A percentile compares a stretch with the other conserved stretches of the same genome.
These are phyloP conservation scores for Bacidia gigantensis DNA, from an alignment of 495 filamentous ascomycete genomes.

Conservation along the genomic window DNA sequence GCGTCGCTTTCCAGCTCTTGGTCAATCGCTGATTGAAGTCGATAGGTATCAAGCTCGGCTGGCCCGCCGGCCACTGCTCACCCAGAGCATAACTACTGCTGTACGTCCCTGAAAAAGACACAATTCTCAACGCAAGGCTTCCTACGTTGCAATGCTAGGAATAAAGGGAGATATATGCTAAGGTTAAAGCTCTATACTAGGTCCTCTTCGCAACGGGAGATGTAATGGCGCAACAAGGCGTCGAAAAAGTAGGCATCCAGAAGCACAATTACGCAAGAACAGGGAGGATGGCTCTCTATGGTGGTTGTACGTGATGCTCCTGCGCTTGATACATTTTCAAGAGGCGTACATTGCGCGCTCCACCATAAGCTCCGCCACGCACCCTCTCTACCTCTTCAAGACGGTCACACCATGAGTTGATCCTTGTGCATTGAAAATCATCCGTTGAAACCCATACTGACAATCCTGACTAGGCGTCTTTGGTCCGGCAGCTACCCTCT, in stretches of 20 bases:
- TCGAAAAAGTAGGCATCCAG: slow-evolving; percentile 64
- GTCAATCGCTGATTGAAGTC: not conserved
- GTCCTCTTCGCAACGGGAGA: slow-evolving; percentile 87
- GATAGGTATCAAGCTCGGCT: slow-evolving; percentile 79
- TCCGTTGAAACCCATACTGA: too few relatives aligned
- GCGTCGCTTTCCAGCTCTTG: too few relatives aligned
- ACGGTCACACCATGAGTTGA: too few relatives aligned
- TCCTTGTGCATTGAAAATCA: too few relatives aligned
- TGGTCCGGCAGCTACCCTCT: slow-evolving; percentile 77
- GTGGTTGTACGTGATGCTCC: slow-evolving; percentile 49
- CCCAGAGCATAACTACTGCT: slow-evolving; percentile 74
- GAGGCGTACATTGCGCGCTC: not conserved
- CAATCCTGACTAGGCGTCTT: too few relatives aligned
- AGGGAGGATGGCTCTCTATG: slow-evolving; percentile 82
- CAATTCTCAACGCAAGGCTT: not conserved
- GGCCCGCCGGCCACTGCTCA: slow-evolving; percentile 68
- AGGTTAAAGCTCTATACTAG: slow-evolving; percentile 20
- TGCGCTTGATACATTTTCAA: not conserved
- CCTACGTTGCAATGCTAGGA: not conserved
- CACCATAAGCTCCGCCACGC: not conserved
- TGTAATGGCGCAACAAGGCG: slow-evolving; percentile 80
- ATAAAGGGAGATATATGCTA: not conserved
- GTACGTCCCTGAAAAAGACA: slow-evolving; percentile 25
- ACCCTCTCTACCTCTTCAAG: not conserved
- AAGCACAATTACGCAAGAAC: slow-evolving; percentile 76